Base-by-base conservation (phyloP, 2,329 filamentous ascomycete species). In the Talaromyces sp. region DNA sequence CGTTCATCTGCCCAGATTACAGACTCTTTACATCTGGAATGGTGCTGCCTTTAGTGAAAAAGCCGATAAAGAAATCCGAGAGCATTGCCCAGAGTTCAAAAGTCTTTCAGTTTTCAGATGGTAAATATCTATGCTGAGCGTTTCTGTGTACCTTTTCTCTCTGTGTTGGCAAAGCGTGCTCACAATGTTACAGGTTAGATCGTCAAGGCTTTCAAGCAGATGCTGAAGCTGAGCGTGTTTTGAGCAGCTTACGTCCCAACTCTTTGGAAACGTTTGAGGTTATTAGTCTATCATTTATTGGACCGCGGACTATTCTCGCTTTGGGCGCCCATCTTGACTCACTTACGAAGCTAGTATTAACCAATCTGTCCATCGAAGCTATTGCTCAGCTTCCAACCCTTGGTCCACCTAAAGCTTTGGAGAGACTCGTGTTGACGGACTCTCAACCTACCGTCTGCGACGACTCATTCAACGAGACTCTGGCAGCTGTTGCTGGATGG, bases 41-140 rank as follows among this genome's bases (percentile, higher is more conserved):
- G 89, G 88, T 2, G 83, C 82, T 45, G 82, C 85, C 10, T 80
- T 92, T 1, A 83, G 82, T 47, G 78, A 84, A 60, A 81, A 85
- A 64, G 81, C 83, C 1, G 83, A 84, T 36, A 76, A 78, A 13
- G 81, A 85, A 2, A 84, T 92, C 58, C 79, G 82, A 27, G 73
- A 82, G 27, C 79, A 84, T 69, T 92, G 89, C 69, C 86, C 86
- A 1, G 77, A 83, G 8, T 89, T 92, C 69, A 81, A 82, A 51
- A 82, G 85, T 45, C 75, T 92, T 25, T 85, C 81, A 29, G 86
- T 89, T 64, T 88, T 83, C 67, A 79, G 74, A 49, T 85, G 82
- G 82, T 78, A 71, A 61, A 71, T 36, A 22, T 47, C 47, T 7
- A 61, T 67, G 7, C 70, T 72, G 22, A 68, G 70, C n/a, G 15